Percentiles rank a stretch among this genome's conserved stretches.
Conservation (phyloP, 352 stramenopile species). For the Phytophthora boehmeriae region DNA sequence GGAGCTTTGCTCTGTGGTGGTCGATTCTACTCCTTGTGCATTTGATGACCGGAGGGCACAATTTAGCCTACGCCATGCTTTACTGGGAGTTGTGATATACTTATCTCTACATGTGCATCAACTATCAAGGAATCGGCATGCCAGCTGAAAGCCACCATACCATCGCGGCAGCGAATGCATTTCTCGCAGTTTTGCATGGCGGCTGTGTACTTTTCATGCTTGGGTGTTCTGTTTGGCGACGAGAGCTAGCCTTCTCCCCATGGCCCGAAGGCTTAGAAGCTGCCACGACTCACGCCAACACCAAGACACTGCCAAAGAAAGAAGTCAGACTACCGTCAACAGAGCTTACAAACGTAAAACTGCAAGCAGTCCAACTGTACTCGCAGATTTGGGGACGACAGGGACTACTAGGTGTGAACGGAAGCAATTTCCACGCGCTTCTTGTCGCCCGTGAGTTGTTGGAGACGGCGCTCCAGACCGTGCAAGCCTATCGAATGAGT, state of each 20-base stretch:
- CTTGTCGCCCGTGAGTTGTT: constrained; percentile 26
- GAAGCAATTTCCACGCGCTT: constrained; percentile 28
- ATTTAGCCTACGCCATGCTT: constrained; percentile 23
- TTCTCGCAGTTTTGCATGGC: constrained; percentile 28
- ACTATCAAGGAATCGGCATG: constrained; percentile 27
- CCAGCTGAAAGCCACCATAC: constrained; percentile 9
- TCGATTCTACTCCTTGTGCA: constrained; percentile 9
- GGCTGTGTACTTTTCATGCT: constrained; percentile 15
- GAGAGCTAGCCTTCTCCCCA: constrained; percentile 9
- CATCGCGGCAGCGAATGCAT: constrained; percentile 22
- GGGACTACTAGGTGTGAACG: constrained; percentile 24
- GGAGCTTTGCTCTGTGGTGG: constrained; percentile 20
- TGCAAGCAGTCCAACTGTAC: constrained; percentile 7
- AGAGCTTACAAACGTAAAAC: constrained; percentile 8
- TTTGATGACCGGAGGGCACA: constrained; percentile 18
- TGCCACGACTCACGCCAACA: no score
- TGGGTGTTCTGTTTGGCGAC: constrained; percentile 9
- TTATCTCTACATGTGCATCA: constrained; percentile 17
- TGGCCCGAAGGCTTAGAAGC: background rate
- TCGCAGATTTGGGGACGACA: constrained; percentile 15
- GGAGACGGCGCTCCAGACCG: constrained; percentile 27
- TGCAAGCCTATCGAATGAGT: constrained; percentile 37
- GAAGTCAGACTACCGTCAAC: background rate
- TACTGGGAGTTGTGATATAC: constrained; percentile 26
- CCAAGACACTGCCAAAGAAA: background rate